Conservation (phyloP, 345 rosid genomes). For the Corchorus olitorius region DNA sequence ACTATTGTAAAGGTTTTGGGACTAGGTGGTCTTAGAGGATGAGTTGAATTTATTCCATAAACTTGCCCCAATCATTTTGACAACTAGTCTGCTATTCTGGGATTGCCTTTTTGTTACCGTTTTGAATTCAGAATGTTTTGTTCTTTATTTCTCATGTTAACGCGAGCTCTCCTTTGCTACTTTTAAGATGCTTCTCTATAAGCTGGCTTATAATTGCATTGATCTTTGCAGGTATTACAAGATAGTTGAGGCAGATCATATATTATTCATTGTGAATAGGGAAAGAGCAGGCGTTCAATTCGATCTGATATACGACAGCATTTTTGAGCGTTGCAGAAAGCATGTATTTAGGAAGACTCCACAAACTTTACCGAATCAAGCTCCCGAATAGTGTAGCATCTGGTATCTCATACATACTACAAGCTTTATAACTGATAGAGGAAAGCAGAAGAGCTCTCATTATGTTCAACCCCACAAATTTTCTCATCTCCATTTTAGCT, state of each 20-base stretch:
- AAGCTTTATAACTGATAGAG: not conserved
- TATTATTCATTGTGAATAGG: constrained; percentile 69
- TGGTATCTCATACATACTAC: constrained; percentile 7
- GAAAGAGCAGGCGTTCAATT: constrained; percentile 95
- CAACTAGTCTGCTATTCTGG: not conserved
- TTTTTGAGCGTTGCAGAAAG: constrained; percentile 89
- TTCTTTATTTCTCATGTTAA: not conserved
- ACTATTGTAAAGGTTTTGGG: not conserved
- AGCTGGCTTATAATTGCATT: constrained; percentile 20
- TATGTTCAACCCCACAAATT: not conserved
- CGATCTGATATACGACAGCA: constrained; percentile 88
- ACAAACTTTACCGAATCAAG: constrained; percentile 58
- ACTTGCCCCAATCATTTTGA: not conserved
- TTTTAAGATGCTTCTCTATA: not conserved
- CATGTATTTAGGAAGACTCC: constrained; percentile 65
- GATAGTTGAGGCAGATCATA: constrained; percentile 88
- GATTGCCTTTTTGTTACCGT: not conserved
- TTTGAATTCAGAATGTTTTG: not conserved
- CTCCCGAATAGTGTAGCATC: constrained; percentile 27
- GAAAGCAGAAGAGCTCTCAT: not conserved
- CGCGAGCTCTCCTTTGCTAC: not conserved
- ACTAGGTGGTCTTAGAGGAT: not conserved
- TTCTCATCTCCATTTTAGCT: no score
- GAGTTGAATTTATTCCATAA: not conserved
- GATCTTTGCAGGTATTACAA: constrained; percentile 77